These are phyloP conservation scores for Chaetothyriales sp. DNA, from an alignment of 2,329 filamentous ascomycete genomes.

Conservation along the genomic window DNA sequence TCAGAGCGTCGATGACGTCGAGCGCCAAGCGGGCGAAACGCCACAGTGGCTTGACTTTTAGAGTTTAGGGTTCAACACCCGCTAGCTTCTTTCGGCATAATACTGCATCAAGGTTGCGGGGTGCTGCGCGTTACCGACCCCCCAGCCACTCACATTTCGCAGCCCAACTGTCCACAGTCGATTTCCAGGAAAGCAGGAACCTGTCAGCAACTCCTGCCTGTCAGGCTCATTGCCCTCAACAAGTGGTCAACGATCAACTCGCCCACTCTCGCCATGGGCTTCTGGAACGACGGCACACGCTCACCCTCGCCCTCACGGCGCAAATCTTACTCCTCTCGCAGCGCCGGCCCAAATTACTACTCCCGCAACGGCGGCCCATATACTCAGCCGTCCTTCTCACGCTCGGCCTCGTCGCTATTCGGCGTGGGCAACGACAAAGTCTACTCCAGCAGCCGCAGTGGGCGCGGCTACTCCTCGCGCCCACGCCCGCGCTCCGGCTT, in stretches of 20 bases:
- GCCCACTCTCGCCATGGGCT: conserved; percentile 11
- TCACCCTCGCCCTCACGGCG: conserved; percentile 9
- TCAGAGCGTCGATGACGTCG: background rate
- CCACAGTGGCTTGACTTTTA: background rate
- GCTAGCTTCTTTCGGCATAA: background rate
- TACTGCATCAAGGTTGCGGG: too few relatives aligned
- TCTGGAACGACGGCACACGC: conserved; percentile 18
- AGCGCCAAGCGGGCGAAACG: background rate
- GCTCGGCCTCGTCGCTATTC: conserved; percentile 25
- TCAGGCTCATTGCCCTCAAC: background rate
- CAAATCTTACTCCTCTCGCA: conserved; percentile 19
- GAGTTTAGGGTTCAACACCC: background rate
- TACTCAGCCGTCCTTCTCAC: conserved; percentile 19
- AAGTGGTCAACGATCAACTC: background rate
- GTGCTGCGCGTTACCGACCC: too few relatives aligned
- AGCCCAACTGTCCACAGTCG: too few relatives aligned
- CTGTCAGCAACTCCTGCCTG: too few relatives aligned
- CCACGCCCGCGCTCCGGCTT: conserved; percentile 66
- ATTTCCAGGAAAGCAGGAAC: too few relatives aligned
- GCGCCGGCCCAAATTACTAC: conserved; percentile 17
- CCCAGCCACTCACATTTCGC: too few relatives aligned
- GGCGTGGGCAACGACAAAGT: conserved; percentile 13
- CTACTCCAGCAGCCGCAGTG: conserved; percentile 19
- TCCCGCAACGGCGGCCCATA: conserved; percentile 10
- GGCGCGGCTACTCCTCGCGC: conserved; percentile 54